Evolutionary conservation across 345 rosid genomes (phyloP).

Genomic region (Arabis alpina): DNA sequence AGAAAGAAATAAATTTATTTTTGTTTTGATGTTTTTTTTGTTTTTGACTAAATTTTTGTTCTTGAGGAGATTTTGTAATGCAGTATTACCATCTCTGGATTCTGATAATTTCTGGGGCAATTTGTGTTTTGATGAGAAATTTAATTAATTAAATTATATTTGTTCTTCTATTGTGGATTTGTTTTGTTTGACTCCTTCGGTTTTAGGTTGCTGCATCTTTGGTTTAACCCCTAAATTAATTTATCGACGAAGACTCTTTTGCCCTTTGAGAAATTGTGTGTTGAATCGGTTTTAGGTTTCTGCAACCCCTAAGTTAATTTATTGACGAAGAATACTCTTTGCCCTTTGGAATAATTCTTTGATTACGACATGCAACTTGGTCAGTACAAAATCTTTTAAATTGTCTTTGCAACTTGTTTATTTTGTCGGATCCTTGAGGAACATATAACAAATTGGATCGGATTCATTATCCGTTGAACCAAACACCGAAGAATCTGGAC

Average conservation of each 20-base stretch:
- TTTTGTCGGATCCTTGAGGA: not conserved
- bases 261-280: not conserved
- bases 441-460: not conserved
- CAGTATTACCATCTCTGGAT: constrained; percentile 20
- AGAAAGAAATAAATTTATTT: not conserved
- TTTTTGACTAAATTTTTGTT: constrained; percentile 31
- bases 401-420: not conserved
- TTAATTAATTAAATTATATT: not conserved
- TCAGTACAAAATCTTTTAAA: not conserved
- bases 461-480: constrained; percentile 18
- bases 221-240: constrained; percentile 23
- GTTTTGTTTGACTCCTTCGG: constrained; percentile 8
- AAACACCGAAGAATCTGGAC: constrained; percentile 5
- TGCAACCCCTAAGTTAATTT: constrained; percentile 11
- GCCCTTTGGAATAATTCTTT: constrained; percentile 22
- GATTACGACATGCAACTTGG: constrained; percentile 7
- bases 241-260: not conserved
- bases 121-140: constrained; percentile 20
- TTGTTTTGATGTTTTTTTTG: constrained; percentile 8
- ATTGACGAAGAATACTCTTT: not conserved
- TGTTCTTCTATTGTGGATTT: not conserved
- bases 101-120: constrained; percentile 2
- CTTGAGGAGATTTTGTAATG: constrained; percentile 27
- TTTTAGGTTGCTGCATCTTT: constrained; percentile 30
- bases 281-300: constrained; percentile 28